Evolutionary conservation across 495 filamentous ascomycete species (phyloP), one percentile per base, ranked within the genome.

Genomic region (Apodospora peruviana): DNA sequence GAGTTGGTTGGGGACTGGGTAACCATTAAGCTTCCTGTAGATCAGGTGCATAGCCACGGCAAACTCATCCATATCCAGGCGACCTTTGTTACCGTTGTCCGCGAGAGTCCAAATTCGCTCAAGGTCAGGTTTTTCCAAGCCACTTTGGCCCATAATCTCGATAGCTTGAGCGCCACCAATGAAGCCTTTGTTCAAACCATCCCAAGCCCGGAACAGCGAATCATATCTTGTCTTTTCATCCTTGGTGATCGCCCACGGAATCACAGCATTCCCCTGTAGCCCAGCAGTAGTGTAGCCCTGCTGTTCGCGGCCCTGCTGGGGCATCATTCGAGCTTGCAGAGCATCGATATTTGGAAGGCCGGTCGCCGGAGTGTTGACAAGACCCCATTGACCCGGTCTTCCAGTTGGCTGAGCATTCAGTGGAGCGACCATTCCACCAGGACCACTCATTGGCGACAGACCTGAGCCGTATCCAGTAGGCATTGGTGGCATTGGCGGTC

Each of bases 11-110:
- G 94, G 94, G 39, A 96, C 78, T 2, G 93, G 90, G 59, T 99
- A 96, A 22, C 90, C 90, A 53, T 97, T 97, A 21, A 97, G 77
- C 62, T 91, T 95, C 53, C 94, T 82, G 62, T 97, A 99, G 47
- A 99, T 97, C 65, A 99, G 71, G 77, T 99, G 94, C 93, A 99
- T 99, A 5, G 88, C 91, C 34, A 99, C 91, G 16, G 94, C 91
- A 64, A 99, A 99, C 60, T 99, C 94, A 65, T 99, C 94, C 69
- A 97, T 85, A 53, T 99, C 90, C 4, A 99, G 79, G 50, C 90
- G 82, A 11, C 94, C 94, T 59, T 87, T 90, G 67, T 99, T 95
- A 45, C 88, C 80, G 21, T 93, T 83, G 64, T 99, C 94, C 5
- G 91, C 88, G 21, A 99, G 71, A 21, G 93, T 97, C 94, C 94